Conservation (phyloP, 2,329 filamentous ascomycete genomes). For the Fusarium compactum region DNA sequence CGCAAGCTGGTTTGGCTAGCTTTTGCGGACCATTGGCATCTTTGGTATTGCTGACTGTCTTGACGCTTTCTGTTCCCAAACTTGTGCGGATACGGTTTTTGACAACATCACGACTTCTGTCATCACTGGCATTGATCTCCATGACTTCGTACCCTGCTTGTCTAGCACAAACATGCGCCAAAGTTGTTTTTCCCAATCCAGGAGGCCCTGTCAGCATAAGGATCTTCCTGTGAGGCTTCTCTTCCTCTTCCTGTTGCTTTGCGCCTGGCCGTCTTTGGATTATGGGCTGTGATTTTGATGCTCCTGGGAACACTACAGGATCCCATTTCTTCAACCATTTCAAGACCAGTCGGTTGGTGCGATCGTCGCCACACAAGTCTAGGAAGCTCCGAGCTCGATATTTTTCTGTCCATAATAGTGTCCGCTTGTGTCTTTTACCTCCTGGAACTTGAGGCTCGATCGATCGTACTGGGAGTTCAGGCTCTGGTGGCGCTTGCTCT, state of each 20-base stretch:
- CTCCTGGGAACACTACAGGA: conserved; percentile 86
- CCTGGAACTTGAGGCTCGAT: conserved; percentile 53
- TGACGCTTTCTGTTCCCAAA: conserved; percentile 94
- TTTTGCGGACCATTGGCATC: conserved; percentile 71
- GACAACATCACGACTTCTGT: conserved; percentile 89
- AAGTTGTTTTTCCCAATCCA: conserved; percentile 92
- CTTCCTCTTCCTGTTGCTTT: conserved; percentile 67
- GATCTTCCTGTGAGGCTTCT: conserved; percentile 87
- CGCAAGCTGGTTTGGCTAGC: conserved; percentile 86
- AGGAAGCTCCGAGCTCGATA: conserved; percentile 93
- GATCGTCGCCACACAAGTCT: conserved; percentile 93
- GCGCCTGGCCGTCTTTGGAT: conserved; percentile 56
- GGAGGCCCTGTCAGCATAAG: conserved; percentile 91
- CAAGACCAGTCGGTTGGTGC: conserved; percentile 89
- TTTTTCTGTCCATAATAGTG: conserved; percentile 94
- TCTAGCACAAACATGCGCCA: conserved; percentile 94
- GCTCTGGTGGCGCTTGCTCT: conserved; percentile 39
- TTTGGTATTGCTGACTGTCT: conserved; percentile 73
- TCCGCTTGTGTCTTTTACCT: conserved; percentile 59
- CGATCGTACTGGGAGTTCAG: conserved; percentile 56
- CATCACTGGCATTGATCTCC: conserved; percentile 98
- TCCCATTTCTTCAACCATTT: conserved; percentile 98
- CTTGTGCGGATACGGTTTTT: conserved; percentile 91
- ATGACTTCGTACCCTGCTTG: conserved; percentile 97
- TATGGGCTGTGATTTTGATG: conserved; percentile 68